Evolutionary conservation across 2,329 filamentous ascomycete genomes (phyloP), one percentile per base, ranked within the genome.

Genomic region (Phoma sp.): DNA sequence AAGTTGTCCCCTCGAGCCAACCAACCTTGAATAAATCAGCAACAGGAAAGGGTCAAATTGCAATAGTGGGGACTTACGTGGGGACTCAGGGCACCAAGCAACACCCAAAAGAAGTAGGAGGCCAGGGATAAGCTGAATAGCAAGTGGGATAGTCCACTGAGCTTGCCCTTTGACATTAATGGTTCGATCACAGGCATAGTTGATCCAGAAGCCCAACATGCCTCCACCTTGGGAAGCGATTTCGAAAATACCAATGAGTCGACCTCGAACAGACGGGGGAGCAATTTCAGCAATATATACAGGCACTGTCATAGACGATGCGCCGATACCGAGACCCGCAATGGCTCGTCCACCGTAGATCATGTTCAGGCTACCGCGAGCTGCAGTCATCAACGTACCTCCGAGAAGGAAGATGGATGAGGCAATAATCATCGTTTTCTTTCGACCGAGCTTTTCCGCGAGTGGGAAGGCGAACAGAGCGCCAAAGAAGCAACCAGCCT

Each of bases 161-260:
- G 75, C 72, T 56, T 79, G 78, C 14, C 73, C 78, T 1, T 80
- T 67, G 1, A 49, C 82, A 29, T 64, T 48, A 72, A 76, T 82
- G 57, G 72, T 73, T 33, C 68, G 64, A 32, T 76, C 74, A 10
- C 73, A 71, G 1, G 68, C 72, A 46, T 78, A 78, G 57, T 78
- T 77, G 59, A 77, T 74, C 76, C 75, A 77, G 53, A 77, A 78
- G 5, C 75, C 74, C 6, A 75, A 54, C 70, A 77, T 76, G 20
- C 85, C 86, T 26, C 87, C 83, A 1, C 83, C 77, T 74, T 88
- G 87, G 74, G 84, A 88, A 21, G 84, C 83, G 1, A 89, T 78
- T 67, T 89, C 87, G 71, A 87, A 89, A 46, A 89, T 82, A 45
- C 87, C 86, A 20, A 89, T 84, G 1, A 89, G 78, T 2, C 85